Percentiles rank a stretch among this genome's conserved stretches.
phyloP scores from a whole-genome alignment of 495 filamentous ascomycete genomes.

The Oidiodendron maius region DNA sequence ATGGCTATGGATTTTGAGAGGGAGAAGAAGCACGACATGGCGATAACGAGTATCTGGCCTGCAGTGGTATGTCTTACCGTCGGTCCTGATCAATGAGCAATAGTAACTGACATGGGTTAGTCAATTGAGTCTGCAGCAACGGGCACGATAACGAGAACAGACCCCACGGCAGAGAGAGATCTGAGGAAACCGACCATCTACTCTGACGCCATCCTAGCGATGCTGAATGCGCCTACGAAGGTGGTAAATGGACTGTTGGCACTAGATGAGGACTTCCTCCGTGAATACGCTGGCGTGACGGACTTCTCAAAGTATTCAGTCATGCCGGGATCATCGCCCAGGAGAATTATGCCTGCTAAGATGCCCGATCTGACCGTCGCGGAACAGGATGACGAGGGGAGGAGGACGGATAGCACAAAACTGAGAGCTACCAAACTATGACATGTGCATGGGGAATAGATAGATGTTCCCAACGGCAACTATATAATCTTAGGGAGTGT shows the following conservation, averaged over 20 bases:
- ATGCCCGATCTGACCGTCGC: constrained; percentile 67
- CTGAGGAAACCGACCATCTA: constrained; percentile 69
- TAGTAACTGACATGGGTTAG: constrained; percentile 23
- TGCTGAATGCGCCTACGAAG: constrained; percentile 55
- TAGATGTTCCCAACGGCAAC: no score
- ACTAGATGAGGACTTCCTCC: constrained; percentile 80
- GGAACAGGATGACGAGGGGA: constrained; percentile 81
- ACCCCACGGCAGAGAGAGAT: constrained; percentile 42
- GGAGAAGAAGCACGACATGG: constrained; percentile 61
- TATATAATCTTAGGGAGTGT: no score
- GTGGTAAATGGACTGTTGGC: constrained; percentile 65
- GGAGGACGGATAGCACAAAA: constrained; percentile 59
- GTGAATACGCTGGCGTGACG: constrained; percentile 49
- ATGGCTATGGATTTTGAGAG: constrained; percentile 77
- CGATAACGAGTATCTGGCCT: constrained; percentile 79
- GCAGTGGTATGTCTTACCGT: constrained; percentile 49
- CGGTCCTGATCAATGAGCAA: background rate
- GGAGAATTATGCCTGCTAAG: constrained; percentile 71
- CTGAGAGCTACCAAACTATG: constrained; percentile 15
- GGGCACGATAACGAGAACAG: constrained; percentile 36
- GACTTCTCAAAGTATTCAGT: constrained; percentile 74
- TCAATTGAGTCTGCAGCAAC: constrained; percentile 73
- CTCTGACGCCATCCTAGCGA: constrained; percentile 72
- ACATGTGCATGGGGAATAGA: no score
- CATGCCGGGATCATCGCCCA: constrained; percentile 54